Percentiles rank a stretch among this genome's conserved stretches.
Conservation (phyloP, 2,329 filamentous ascomycete species). For the Dothideomycetes sp. region DNA sequence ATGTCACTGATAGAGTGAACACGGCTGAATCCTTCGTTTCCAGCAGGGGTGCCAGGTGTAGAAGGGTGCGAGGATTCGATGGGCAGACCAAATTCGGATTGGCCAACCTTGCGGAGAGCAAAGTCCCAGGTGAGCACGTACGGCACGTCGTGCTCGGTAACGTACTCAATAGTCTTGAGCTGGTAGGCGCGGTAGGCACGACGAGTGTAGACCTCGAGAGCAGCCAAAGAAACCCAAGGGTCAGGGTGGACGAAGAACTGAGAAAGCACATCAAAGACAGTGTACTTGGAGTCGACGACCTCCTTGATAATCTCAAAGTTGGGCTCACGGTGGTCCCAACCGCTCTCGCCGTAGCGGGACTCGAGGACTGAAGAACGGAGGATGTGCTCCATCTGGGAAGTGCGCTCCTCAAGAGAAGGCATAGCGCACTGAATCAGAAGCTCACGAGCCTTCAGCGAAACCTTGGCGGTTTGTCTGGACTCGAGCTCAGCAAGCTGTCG, state of each 20-base stretch:
- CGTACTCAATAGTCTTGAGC: slow-evolving; percentile 80
- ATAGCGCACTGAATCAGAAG: slow-evolving; percentile 95
- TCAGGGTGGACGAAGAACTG: slow-evolving; percentile 93
- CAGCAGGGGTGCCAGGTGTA: slow-evolving; percentile 50
- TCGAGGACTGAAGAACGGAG: slow-evolving; percentile 90
- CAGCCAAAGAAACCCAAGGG: slow-evolving; percentile 85
- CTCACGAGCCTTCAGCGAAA: slow-evolving; percentile 92
- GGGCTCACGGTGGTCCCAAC: slow-evolving; percentile 92
- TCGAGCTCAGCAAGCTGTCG: slow-evolving; percentile 86
- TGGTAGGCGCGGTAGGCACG: slow-evolving; percentile 95
- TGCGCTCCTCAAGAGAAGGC: slow-evolving; percentile 90
- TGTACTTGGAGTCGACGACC: slow-evolving; percentile 97
- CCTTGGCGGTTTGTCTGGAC: slow-evolving; percentile 79
- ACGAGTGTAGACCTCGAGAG: slow-evolving; percentile 91
- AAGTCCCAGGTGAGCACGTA: slow-evolving; percentile 94
- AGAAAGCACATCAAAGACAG: slow-evolving; percentile 90
- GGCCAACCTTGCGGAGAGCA: slow-evolving; percentile 81
- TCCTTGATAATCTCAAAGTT: slow-evolving; percentile 88
- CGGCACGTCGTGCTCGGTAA: slow-evolving; percentile 64
- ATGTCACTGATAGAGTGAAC: slow-evolving; percentile 95
- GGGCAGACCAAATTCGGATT: slow-evolving; percentile 79
- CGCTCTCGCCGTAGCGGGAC: slow-evolving; percentile 93
- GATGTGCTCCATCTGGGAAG: slow-evolving; percentile 97
- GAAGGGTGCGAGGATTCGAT: slow-evolving; percentile 73
- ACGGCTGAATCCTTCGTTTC: slow-evolving; percentile 62